Evolutionary conservation across 768 basidiomycete genomes (phyloP), one percentile per base, ranked within the genome.

Genomic region (Pholiota molesta): DNA sequence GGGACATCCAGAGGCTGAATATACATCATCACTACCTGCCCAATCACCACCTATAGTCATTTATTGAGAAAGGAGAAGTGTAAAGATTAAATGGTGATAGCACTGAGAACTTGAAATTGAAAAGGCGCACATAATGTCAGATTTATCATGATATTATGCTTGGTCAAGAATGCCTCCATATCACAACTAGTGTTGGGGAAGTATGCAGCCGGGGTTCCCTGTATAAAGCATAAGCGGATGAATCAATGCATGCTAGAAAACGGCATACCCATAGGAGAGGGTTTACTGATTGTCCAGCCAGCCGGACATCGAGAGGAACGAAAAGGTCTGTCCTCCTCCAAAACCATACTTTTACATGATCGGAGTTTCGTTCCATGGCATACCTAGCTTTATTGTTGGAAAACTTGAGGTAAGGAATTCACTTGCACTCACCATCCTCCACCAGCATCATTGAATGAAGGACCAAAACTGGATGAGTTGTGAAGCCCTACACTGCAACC

Each of bases 61-160:
- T 17, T 31, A n/a, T 33, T 0, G 42, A 37, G 26, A 47, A n/a
- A 64, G n/a, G 40, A 42, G 1, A 44, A 42, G 10, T 42, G n/a
- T 19, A 44, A 44, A 0, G 11, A 8, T 44, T 19, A 44, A 9
- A 17, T 17, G 16, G 42, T 40, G 21, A 33, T 19, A 7, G 3
- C 7, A 37, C 14, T 56, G 51, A 39, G 5, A 33, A 62, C 17
- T 7, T 14, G 63, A 31, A 40, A 57, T 7, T 14, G 63, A 31
- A 40, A 57, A 26, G 17, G 45, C 72, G 51, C 62, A 73, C 81
- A 81, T 55, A 81, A 74, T 0, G 79, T 80, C 35, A 82, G 62
- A 61, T 90, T 86, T 64, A 91, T 89, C 66, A 90, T 79, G 57
- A 91, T 88, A 63, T 86, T 87, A 67, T 89, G 79, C 16, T 77